A percentile compares a stretch with the other conserved stretches of the same genome.
Conservation (phyloP, 2,329 filamentous ascomycete genomes). For the Verruconis gallopava region DNA sequence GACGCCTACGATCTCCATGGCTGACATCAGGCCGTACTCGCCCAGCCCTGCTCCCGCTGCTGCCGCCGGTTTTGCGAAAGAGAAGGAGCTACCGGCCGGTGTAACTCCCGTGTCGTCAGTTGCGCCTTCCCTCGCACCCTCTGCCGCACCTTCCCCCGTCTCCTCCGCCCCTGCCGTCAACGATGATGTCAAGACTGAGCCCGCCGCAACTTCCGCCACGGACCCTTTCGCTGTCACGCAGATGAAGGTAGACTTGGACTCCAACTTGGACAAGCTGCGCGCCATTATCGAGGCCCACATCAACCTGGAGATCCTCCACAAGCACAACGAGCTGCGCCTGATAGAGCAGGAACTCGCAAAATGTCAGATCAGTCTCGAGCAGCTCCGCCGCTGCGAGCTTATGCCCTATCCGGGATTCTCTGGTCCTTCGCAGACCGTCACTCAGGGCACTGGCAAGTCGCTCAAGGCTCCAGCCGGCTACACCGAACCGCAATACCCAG, state of each 20-base stretch:
- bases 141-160: no score
- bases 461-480: slow-evolving; percentile 49
- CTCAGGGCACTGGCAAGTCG: slow-evolving; percentile 60
- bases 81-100: not conserved
- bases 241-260: slow-evolving; percentile 13
- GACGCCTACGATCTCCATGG: not conserved
- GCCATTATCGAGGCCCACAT: slow-evolving; percentile 76
- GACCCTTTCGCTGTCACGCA: not conserved
- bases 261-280: slow-evolving; percentile 41
- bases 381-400: slow-evolving; percentile 80
- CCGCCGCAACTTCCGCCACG: not conserved
- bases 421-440: slow-evolving; percentile 55
- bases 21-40: not conserved
- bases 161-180: no score
- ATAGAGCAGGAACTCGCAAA: slow-evolving; percentile 96
- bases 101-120: not conserved
- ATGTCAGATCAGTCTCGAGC: slow-evolving; percentile 85
- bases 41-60: no score
- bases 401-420: slow-evolving; percentile 74
- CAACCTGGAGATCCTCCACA: slow-evolving; percentile 80
- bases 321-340: slow-evolving; percentile 85
- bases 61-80: not conserved
- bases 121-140: not conserved
- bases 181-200: no score
- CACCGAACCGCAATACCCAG: slow-evolving; percentile 59